phyloP scores from a whole-genome alignment of 345 rosid genomes.

The Acer saccharum region DNA sequence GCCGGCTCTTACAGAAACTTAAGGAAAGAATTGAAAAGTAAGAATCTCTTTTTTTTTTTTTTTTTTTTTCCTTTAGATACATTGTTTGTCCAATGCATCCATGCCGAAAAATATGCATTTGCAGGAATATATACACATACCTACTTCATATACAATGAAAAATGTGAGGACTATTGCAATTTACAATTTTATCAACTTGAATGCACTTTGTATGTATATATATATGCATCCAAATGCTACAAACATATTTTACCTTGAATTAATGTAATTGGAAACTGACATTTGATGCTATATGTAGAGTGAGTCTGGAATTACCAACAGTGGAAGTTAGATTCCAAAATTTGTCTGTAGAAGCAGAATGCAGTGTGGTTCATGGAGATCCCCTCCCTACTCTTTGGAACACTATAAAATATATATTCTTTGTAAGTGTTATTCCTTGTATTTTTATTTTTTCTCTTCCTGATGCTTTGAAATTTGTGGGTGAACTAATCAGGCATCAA shows the following conservation, averaged over 20 bases:
- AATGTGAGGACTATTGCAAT: too few species aligned
- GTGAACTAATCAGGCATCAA: too few species aligned
- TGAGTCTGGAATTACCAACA: constrained; percentile 34
- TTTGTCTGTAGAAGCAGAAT: constrained; percentile 38
- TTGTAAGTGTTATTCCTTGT: constrained; percentile 26
- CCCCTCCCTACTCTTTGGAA: constrained; percentile 47
- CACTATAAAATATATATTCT: constrained; percentile 25
- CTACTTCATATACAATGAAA: too few species aligned
- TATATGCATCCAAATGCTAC: too few species aligned
- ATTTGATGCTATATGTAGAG: constrained; percentile 16
- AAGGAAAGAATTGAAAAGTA: constrained; percentile 44
- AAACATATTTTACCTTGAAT: too few species aligned
- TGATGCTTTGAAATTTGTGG: too few species aligned
- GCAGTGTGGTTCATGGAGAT: constrained; percentile 37
- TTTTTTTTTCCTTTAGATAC: too few species aligned
- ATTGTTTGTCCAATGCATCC: too few species aligned
- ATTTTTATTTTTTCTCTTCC: too few species aligned
- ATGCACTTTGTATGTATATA: too few species aligned
- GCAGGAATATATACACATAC: background rate
- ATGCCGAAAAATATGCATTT: background rate
- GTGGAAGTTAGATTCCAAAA: constrained; percentile 40
- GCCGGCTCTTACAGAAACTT: constrained; percentile 34
- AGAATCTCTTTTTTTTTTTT: background rate
- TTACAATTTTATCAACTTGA: too few species aligned
- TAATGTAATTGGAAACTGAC: too few species aligned